phyloP scores from a whole-genome alignment of 129 eudicot genomes.

The Smallanthus sonchifolius region DNA sequence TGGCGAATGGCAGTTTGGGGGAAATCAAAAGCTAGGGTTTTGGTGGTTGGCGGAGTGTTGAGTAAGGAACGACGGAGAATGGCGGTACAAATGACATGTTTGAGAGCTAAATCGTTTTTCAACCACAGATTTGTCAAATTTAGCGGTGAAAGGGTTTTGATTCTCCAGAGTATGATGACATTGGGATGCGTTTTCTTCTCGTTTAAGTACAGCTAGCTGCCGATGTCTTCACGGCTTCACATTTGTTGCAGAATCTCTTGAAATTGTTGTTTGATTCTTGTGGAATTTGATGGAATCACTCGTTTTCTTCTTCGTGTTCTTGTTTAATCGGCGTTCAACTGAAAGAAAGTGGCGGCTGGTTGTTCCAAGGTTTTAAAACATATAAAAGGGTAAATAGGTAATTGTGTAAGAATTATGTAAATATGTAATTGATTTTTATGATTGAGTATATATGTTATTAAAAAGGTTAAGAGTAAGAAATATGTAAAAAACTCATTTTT shows the following conservation, averaged over 20 bases:
- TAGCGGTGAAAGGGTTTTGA: conserved; percentile 28
- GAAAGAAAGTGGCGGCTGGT: neutral
- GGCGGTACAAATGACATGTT: conserved; percentile 40
- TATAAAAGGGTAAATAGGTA: too few species aligned
- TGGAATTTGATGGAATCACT: neutral
- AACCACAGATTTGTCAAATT: conserved; percentile 24
- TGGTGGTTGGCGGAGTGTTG: conserved; percentile 13
- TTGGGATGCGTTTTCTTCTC: neutral
- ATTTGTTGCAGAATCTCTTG: neutral
- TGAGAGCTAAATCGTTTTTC: conserved; percentile 44
- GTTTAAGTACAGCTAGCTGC: neutral
- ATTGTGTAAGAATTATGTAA: too few species aligned
- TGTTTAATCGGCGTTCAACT: neutral
- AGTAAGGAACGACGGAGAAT: conserved; percentile 32
- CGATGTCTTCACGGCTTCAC: neutral
- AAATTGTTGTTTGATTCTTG: neutral
- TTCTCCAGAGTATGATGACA: conserved; percentile 43
- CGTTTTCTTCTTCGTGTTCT: neutral
- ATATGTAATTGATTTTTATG: too few species aligned
- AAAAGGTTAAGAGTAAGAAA: too few species aligned
- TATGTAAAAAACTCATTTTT: too few species aligned
- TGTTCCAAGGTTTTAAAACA: neutral
- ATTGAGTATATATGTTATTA: too few species aligned
- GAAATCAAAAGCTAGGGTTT: conserved; percentile 37
- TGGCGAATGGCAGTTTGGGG: conserved; percentile 22